Evolutionary conservation across 352 stramenopile genomes (phyloP).

Genomic region (Aphanomyces invadans): DNA sequence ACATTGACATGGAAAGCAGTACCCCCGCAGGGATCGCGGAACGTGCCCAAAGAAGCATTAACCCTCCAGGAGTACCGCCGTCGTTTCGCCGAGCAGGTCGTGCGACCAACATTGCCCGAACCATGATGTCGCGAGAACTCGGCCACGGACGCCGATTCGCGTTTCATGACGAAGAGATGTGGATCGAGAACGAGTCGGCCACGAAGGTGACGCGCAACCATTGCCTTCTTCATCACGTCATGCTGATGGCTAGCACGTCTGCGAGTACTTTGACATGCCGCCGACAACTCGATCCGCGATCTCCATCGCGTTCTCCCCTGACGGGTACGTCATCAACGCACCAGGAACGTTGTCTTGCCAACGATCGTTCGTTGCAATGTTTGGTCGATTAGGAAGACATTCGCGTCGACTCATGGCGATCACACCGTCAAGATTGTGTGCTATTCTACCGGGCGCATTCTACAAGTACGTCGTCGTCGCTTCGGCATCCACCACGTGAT

Average conservation of each 20-base stretch:
- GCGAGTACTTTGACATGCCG: constrained; percentile 76
- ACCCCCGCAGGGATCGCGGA: constrained; percentile 18
- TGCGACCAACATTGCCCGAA: constrained; percentile 13
- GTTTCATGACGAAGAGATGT: constrained; percentile 51
- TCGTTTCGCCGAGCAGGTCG: constrained; percentile 15
- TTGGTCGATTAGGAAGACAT: constrained; percentile 55
- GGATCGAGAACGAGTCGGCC: constrained; percentile 69
- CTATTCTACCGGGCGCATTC: constrained; percentile 76
- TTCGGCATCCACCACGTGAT: neutral
- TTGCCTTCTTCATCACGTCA: neutral
- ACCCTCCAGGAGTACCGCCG: constrained; percentile 6
- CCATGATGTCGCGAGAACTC: neutral
- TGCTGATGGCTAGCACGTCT: constrained; percentile 50
- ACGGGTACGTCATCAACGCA: constrained; percentile 44
- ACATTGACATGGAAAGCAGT: neutral
- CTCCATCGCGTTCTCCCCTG: constrained; percentile 80
- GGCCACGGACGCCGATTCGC: constrained; percentile 8
- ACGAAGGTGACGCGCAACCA: constrained; percentile 39
- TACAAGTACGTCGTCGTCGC: constrained; percentile 44
- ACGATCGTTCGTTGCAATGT: neutral
- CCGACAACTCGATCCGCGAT: constrained; percentile 84
- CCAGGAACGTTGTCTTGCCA: too few species aligned
- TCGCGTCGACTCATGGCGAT: constrained; percentile 97
- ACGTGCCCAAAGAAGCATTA: constrained; percentile 3
- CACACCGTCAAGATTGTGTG: constrained; percentile 98